These are phyloP conservation scores for Candida suzukii DNA, from an alignment of 805 yeast genomes.

Conservation along the genomic window DNA sequence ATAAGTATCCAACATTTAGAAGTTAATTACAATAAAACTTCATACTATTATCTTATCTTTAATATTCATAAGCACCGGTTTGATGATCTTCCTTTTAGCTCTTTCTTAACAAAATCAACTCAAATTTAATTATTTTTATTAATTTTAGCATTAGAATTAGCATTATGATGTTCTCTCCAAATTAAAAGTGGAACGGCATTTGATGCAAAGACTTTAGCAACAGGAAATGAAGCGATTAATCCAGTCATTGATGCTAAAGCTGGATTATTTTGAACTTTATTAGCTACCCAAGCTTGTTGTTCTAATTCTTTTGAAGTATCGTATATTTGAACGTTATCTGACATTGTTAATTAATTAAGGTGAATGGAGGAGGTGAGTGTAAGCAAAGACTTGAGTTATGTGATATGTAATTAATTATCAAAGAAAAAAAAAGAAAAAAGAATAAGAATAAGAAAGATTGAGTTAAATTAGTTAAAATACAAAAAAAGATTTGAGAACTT, in stretches of 20 bases:
- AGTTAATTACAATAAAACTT: no score
- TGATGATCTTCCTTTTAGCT: no score
- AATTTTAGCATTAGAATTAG: not conserved
- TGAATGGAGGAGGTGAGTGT: not conserved
- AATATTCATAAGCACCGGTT: no score
- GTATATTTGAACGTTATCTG: constrained; percentile 11
- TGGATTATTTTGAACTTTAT: constrained; percentile 40
- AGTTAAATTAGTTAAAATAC: no score
- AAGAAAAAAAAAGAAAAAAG: no score
- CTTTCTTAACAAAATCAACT: no score
- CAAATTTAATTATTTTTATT: not conserved
- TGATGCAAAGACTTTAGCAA: constrained; percentile 49
- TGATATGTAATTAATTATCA: not conserved
- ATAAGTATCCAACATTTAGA: no score
- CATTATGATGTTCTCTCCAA: constrained; percentile 28
- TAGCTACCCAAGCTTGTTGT: constrained; percentile 44
- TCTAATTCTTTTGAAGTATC: constrained; percentile 28
- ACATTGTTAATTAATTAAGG: not conserved
- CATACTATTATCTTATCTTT: no score
- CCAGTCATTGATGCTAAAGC: constrained; percentile 56
- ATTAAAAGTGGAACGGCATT: constrained; percentile 54
- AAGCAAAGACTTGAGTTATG: not conserved
- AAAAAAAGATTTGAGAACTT: no score
- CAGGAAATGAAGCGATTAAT: constrained; percentile 50
- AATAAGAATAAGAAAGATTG: no score